phyloP scores from a whole-genome alignment of 257 asterid genomes.

The Solanum corneliomulleri region DNA sequence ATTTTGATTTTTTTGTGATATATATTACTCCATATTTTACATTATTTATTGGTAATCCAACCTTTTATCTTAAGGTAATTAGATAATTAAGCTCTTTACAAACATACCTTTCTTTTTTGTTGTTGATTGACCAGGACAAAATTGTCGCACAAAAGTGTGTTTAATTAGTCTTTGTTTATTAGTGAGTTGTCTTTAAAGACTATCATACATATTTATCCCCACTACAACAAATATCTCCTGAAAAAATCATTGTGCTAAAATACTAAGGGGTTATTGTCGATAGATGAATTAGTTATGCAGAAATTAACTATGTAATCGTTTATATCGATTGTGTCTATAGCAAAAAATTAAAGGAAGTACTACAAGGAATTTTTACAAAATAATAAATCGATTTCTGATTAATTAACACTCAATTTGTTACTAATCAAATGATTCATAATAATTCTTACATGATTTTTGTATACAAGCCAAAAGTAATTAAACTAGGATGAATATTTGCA shows the following conservation, averaged over 20 bases:
- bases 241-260: too few species aligned
- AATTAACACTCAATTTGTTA: neutral
- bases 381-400: neutral
- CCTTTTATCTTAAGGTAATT: neutral
- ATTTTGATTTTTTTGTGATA: too few species aligned
- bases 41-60: too few species aligned
- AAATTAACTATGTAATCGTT: neutral
- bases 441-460: too few species aligned
- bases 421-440: too few species aligned
- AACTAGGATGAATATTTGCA: too few species aligned
- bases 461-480: too few species aligned
- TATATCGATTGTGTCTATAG: neutral
- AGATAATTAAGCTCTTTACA: neutral
- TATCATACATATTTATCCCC: neutral
- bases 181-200: neutral
- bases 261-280: rapidly evolving
- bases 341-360: neutral
- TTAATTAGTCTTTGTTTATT: neutral
- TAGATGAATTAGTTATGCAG: too few species aligned
- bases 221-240: too few species aligned
- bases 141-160: neutral
- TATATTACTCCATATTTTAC: neutral
- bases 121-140: neutral
- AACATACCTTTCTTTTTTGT: neutral
- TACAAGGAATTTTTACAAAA: neutral